Evolutionary conservation across 768 basidiomycete genomes (phyloP).

Genomic region (Agrocybe praecox): DNA sequence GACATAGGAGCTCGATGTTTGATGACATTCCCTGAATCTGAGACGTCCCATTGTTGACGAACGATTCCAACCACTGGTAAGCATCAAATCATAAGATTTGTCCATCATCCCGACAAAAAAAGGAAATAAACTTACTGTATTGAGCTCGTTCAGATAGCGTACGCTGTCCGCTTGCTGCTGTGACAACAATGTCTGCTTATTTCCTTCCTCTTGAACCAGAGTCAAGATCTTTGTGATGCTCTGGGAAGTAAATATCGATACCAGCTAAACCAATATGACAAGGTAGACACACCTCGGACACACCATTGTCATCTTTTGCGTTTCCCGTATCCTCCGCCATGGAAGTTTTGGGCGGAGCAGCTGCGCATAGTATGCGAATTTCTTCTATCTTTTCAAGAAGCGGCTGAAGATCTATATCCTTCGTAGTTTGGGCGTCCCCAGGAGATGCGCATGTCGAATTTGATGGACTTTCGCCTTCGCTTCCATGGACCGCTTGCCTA

Average conservation of each 20-base stretch:
- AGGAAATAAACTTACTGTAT: constrained; percentile 45
- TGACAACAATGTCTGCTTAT: constrained; percentile 48
- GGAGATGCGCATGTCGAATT: background rate
- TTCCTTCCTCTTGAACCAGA: constrained; percentile 49
- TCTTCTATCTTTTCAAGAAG: constrained; percentile 23
- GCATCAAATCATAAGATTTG: constrained; percentile 10
- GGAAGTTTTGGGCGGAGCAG: background rate
- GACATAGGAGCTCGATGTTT: constrained; percentile 62
- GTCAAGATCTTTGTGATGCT: constrained; percentile 48
- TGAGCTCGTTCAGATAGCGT: constrained; percentile 79
- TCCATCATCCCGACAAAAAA: background rate
- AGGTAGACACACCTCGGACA: constrained; percentile 4
- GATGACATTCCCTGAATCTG: constrained; percentile 67
- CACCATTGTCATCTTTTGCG: background rate
- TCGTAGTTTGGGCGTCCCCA: background rate
- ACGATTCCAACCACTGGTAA: constrained; percentile 77
- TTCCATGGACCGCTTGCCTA: background rate
- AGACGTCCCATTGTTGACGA: constrained; percentile 75
- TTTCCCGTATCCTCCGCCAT: background rate
- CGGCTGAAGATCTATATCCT: constrained; percentile 11
- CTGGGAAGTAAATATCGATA: background rate
- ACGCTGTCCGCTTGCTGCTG: constrained; percentile 75
- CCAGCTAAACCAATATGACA: background rate
- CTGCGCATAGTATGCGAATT: constrained; percentile 15
- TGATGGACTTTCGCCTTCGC: background rate